Conservation (phyloP, 1,284 basidiomycete genomes). For the Austroboletus novae-zelandiae region DNA sequence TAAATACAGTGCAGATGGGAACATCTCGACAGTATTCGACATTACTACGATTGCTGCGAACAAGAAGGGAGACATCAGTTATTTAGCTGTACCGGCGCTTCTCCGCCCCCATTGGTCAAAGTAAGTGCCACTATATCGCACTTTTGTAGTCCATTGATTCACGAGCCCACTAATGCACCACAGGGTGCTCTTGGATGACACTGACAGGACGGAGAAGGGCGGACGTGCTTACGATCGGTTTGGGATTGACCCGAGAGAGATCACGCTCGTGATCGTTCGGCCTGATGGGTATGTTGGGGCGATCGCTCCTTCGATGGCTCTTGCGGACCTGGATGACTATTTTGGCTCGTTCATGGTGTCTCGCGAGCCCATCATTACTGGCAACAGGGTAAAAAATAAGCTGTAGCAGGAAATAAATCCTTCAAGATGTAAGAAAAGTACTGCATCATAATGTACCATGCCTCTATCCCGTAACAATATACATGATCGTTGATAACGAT, state of each 20-base stretch:
- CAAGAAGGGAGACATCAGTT: not conserved
- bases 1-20: not conserved
- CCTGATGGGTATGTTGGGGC: constrained; percentile 13
- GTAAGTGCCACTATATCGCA: not conserved
- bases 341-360: constrained; percentile 2
- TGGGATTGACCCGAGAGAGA: not conserved
- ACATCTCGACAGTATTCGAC: not conserved
- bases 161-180: not conserved
- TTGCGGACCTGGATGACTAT: not conserved
- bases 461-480: no score
- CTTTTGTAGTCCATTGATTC: not conserved
- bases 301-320: constrained; percentile 3
- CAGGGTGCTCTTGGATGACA: not conserved
- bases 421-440: not conserved
- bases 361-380: not conserved
- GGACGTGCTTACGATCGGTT: not conserved
- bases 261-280: constrained; percentile 5
- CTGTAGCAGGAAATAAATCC: no score
- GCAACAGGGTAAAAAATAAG: not conserved
- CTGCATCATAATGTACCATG: no score
- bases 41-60: not conserved
- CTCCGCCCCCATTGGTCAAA: not conserved
- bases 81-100: not conserved
- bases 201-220: not conserved
- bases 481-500: no score